A percentile compares a stretch with the other conserved stretches of the same genome.
Conservation (phyloP, 805 yeast species). For the Hanseniaspora thailandica region DNA sequence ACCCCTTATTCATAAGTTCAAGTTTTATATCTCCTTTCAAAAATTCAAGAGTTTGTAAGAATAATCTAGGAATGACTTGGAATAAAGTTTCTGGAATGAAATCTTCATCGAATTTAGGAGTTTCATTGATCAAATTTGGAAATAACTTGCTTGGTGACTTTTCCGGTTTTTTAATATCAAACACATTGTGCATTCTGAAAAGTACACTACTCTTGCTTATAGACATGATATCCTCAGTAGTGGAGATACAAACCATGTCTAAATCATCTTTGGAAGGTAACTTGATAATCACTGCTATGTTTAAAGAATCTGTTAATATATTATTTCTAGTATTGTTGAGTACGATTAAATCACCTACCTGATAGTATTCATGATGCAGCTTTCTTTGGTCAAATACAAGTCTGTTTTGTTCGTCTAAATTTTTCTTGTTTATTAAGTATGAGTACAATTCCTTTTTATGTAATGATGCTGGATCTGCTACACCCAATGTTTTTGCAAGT, state of each 20-base stretch:
- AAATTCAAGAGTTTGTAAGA: not conserved
- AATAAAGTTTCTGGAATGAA: not conserved
- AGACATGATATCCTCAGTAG: not conserved
- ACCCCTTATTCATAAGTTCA: not conserved
- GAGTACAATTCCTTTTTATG: not conserved
- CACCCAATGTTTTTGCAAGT: not conserved
- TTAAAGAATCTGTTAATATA: not conserved
- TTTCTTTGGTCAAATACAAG: not conserved
- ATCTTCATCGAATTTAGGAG: not conserved
- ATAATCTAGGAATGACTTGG: not conserved
- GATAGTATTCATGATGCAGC: not conserved
- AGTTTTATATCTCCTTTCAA: not conserved
- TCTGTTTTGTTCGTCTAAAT: not conserved
- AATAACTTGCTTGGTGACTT: not conserved
- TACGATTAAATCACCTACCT: conserved; percentile 5
- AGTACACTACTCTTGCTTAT: not conserved
- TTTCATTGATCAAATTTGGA: not conserved
- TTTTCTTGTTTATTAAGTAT: not conserved
- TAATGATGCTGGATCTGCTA: no score
- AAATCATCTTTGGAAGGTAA: not conserved
- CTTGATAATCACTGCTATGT: not conserved
- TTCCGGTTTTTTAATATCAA: not conserved
- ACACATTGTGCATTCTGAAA: not conserved
- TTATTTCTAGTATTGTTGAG: not conserved
- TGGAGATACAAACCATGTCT: not conserved